A percentile compares a stretch with the other conserved stretches of the same genome.
These are phyloP conservation scores for Bruguiera parviflora DNA, from an alignment of 345 rosid species.

Conservation along the genomic window DNA sequence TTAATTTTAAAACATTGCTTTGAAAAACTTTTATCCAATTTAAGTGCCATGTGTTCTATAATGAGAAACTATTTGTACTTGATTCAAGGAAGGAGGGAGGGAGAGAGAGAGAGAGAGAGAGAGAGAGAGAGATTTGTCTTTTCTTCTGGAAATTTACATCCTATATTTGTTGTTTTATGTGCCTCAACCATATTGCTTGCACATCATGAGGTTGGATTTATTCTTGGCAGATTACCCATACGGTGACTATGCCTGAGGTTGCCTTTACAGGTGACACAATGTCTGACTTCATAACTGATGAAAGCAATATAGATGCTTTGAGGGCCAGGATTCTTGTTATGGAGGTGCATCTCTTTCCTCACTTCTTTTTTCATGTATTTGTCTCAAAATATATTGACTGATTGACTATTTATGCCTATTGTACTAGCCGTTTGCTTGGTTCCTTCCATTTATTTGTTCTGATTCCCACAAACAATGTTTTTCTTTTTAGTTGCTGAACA, in stretches of 20 bases:
- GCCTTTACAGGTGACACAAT: constrained; percentile 96
- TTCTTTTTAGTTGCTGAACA: no score
- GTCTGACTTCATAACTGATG: constrained; percentile 68
- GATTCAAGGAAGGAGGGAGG: background rate
- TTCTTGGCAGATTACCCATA: constrained; percentile 67
- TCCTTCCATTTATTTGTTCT: no score
- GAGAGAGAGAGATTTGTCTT: no score
- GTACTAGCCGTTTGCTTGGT: background rate
- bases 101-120: background rate
- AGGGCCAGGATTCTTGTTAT: constrained; percentile 77
- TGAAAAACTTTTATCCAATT: background rate
- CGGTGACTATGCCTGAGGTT: constrained; percentile 62
- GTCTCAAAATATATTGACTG: background rate
- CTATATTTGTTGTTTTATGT: background rate
- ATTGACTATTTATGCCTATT: background rate
- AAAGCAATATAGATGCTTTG: constrained; percentile 61
- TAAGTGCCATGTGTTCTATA: background rate
- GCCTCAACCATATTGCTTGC: background rate
- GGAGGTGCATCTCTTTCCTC: constrained; percentile 54
- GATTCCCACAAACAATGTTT: no score
- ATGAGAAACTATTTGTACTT: background rate
- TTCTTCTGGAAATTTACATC: background rate
- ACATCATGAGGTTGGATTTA: constrained; percentile 17
- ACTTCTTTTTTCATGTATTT: background rate
- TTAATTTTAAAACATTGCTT: no score